A percentile compares a stretch with the other conserved stretches of the same genome.
Conservation (phyloP, 2,329 filamentous ascomycete species). For the Periconia macrospinosa region DNA sequence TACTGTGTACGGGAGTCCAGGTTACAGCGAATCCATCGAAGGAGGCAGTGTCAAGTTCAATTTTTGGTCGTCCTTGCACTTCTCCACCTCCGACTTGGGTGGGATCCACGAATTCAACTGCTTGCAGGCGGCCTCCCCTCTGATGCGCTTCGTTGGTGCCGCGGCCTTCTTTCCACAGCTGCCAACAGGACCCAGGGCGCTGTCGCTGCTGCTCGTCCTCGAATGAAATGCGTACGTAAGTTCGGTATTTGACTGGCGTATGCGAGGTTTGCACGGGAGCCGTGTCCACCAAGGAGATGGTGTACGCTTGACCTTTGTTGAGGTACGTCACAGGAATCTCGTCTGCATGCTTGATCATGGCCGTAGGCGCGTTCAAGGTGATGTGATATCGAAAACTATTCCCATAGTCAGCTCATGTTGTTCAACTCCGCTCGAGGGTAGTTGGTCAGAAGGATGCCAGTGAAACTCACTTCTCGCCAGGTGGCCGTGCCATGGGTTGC, state of each 20-base stretch:
- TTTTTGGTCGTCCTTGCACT: conserved; percentile 47
- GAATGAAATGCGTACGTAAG: conserved; percentile 92
- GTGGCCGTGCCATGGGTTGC: conserved; percentile 38
- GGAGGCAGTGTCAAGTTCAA: conserved; percentile 64
- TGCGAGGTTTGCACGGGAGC: conserved; percentile 56
- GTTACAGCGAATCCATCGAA: conserved; percentile 93
- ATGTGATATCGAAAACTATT: conserved; percentile 81
- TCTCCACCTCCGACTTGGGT: conserved; percentile 58
- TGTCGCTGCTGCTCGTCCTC: conserved; percentile 92
- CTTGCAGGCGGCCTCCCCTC: conserved; percentile 86
- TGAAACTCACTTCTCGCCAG: conserved; percentile 51
- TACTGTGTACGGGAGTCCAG: conserved; percentile 74
- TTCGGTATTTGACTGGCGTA: conserved; percentile 75
- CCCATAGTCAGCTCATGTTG: neutral
- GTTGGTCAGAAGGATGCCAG: neutral
- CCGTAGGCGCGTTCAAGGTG: conserved; percentile 89
- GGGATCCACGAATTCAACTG: conserved; percentile 86
- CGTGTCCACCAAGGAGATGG: conserved; percentile 80
- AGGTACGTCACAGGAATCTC: conserved; percentile 98
- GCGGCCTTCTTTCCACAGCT: conserved; percentile 92
- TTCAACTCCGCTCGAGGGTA: conserved; percentile 18
- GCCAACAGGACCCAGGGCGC: conserved; percentile 82
- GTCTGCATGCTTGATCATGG: conserved; percentile 87
- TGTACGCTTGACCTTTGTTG: conserved; percentile 96
- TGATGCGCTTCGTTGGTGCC: conserved; percentile 96